Conservation (phyloP, 2,329 filamentous ascomycete genomes). For the Nemania sp. region DNA sequence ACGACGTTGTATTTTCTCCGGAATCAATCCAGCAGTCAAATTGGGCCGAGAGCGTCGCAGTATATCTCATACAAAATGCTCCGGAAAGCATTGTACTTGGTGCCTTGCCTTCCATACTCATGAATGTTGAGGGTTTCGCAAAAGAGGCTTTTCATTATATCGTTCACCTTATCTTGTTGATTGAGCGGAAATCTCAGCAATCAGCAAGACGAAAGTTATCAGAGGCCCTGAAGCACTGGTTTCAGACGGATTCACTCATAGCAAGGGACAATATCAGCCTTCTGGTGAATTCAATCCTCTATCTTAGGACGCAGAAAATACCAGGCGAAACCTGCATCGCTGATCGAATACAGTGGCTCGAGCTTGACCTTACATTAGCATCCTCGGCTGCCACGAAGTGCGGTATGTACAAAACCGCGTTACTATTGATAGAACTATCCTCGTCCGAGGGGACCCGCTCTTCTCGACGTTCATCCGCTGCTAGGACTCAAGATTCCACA, state of each 20-base stretch:
- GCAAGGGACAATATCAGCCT: slow-evolving; percentile 69
- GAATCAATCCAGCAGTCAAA: slow-evolving; percentile 49
- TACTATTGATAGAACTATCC: slow-evolving; percentile 80
- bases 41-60: slow-evolving; percentile 68
- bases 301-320: slow-evolving; percentile 79
- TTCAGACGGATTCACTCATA: slow-evolving; percentile 52
- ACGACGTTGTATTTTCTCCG: slow-evolving; percentile 42
- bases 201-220: slow-evolving; percentile 67
- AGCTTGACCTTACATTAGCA: slow-evolving; percentile 74
- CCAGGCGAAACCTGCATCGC: slow-evolving; percentile 78
- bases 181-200: slow-evolving; percentile 67
- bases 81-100: slow-evolving; percentile 69
- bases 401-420: slow-evolving; percentile 83
- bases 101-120: slow-evolving; percentile 68
- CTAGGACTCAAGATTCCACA: slow-evolving; percentile 59
- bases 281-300: slow-evolving; percentile 79
- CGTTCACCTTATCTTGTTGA: slow-evolving; percentile 77
- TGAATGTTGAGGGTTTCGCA: slow-evolving; percentile 70
- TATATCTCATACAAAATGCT: slow-evolving; percentile 63
- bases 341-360: slow-evolving; percentile 82
- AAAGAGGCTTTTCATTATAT: slow-evolving; percentile 80
- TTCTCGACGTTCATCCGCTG: slow-evolving; percentile 69
- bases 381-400: slow-evolving; percentile 75
- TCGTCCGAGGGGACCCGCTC: slow-evolving; percentile 51
- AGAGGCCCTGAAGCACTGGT: slow-evolving; percentile 64